Evolutionary conservation across 2,329 filamentous ascomycete species (phyloP).

Genomic region (Samsoniella hepiali): DNA sequence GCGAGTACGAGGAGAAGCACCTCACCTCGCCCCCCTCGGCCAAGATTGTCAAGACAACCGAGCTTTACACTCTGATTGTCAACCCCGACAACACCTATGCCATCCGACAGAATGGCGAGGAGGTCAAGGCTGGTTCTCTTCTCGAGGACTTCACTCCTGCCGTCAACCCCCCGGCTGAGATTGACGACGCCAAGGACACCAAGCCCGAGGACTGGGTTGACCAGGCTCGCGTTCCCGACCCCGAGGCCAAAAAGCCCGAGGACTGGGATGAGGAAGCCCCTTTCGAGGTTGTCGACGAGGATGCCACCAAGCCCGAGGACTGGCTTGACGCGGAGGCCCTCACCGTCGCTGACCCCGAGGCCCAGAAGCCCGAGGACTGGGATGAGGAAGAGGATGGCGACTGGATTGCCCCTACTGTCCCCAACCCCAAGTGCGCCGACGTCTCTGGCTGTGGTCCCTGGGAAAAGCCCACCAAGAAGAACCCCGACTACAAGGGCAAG

Average conservation of each 20-base stretch:
- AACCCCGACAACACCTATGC: slow-evolving; percentile 94
- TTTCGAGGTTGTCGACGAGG: slow-evolving; percentile 92
- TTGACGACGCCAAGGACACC: slow-evolving; percentile 87
- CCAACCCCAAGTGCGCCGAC: slow-evolving; percentile 95
- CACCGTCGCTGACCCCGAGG: slow-evolving; percentile 85
- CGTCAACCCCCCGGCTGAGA: slow-evolving; percentile 94
- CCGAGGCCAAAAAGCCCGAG: slow-evolving; percentile 91
- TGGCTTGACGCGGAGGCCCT: slow-evolving; percentile 90
- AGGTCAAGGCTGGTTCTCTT: slow-evolving; percentile 83
- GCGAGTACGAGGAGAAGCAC: slow-evolving; percentile 99
- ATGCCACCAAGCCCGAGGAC: slow-evolving; percentile 86
- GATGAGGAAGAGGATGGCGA: slow-evolving; percentile 99
- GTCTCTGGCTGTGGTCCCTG: slow-evolving; percentile 91
- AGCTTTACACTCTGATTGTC: slow-evolving; percentile 95
- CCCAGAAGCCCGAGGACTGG: slow-evolving; percentile 98
- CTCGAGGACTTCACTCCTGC: slow-evolving; percentile 88
- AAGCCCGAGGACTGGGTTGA: slow-evolving; percentile 98
- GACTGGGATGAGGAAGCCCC: slow-evolving; percentile 99
- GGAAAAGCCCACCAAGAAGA: slow-evolving; percentile 87
- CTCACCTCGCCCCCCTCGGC: slow-evolving; percentile 78
- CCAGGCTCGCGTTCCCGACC: slow-evolving; percentile 83
- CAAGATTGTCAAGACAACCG: slow-evolving; percentile 84
- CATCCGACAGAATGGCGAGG: slow-evolving; percentile 87
- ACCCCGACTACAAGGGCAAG: slow-evolving; percentile 98
- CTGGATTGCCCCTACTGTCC: slow-evolving; percentile 84